Evolutionary conservation across 148 eudicot species (phyloP).

Genomic region (Amaranthus hypochondriacus): DNA sequence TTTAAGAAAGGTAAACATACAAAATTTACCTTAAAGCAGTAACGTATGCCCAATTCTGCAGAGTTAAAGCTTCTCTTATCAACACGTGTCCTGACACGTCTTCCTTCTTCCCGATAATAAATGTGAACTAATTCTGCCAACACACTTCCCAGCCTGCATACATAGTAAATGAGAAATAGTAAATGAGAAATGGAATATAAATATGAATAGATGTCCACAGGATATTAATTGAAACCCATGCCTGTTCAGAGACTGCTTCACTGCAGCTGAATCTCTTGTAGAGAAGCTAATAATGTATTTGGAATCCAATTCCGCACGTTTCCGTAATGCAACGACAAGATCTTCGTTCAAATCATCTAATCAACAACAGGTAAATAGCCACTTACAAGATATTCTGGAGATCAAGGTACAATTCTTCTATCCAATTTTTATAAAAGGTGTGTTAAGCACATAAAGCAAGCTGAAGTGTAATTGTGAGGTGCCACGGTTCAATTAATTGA

Average conservation of each 20-base stretch:
- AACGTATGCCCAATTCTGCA: conserved; percentile 73
- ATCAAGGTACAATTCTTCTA: background rate
- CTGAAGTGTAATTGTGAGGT: no score
- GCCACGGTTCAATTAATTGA: no score
- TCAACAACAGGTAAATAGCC: conserved; percentile 17
- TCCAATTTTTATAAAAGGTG: background rate
- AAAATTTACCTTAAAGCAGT: conserved; percentile 67
- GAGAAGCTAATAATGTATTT: conserved; percentile 56
- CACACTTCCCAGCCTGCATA: conserved; percentile 60
- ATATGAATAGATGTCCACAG: background rate
- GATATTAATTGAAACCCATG: conserved; percentile 21
- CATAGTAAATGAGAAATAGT: background rate
- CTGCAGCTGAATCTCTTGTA: conserved; percentile 45
- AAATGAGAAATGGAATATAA: conserved; percentile 10
- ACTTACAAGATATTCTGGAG: background rate
- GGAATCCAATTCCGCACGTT: conserved; percentile 90
- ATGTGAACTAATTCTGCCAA: conserved; percentile 64
- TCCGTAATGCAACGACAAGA: conserved; percentile 76
- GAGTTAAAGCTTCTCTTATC: conserved; percentile 69
- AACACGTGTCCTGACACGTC: conserved; percentile 67
- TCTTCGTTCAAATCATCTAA: conserved; percentile 83
- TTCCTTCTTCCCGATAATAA: conserved; percentile 89
- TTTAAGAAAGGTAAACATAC: background rate
- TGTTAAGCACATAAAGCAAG: no score
- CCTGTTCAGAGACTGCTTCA: conserved; percentile 76